phyloP scores from a whole-genome alignment of 176 grass and related monocot species.

The Poa pratensis region DNA sequence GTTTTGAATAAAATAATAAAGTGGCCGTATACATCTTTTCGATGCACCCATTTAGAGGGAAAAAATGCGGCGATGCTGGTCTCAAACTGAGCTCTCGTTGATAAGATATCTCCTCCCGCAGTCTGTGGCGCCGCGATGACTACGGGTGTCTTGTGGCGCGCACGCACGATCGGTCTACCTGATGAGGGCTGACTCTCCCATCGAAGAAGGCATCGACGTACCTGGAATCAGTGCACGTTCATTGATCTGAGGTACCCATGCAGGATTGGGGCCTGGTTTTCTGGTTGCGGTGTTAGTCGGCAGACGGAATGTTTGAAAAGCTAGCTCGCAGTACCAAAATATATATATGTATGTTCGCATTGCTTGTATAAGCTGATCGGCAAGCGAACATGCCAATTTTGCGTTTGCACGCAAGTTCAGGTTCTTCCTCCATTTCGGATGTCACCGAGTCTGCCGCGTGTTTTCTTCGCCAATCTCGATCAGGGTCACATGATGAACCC shows the following conservation, averaged over 20 bases:
- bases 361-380: too few relatives aligned
- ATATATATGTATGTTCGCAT: neutral
- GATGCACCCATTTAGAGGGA: too few relatives aligned
- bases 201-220: too few relatives aligned
- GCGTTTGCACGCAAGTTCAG: constrained; percentile 14
- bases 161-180: neutral
- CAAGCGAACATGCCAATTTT: neutral
- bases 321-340: neutral
- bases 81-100: too few relatives aligned
- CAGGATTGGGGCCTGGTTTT: constrained; percentile 17
- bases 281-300: neutral
- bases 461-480: neutral
- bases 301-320: constrained; percentile 42
- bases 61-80: too few relatives aligned
- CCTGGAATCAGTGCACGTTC: too few relatives aligned
- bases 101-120: too few relatives aligned
- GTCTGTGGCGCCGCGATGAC: neutral
- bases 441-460: too few relatives aligned
- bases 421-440: too few relatives aligned
- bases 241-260: neutral
- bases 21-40: too few relatives aligned
- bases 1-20: too few relatives aligned
- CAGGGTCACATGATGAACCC: constrained; percentile 42
- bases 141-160: neutral
- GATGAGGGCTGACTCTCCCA: too few relatives aligned